A percentile compares a stretch with the other conserved stretches of the same genome.
phyloP scores from a whole-genome alignment of 768 basidiomycete genomes.

The Rhodocollybia butyracea region DNA sequence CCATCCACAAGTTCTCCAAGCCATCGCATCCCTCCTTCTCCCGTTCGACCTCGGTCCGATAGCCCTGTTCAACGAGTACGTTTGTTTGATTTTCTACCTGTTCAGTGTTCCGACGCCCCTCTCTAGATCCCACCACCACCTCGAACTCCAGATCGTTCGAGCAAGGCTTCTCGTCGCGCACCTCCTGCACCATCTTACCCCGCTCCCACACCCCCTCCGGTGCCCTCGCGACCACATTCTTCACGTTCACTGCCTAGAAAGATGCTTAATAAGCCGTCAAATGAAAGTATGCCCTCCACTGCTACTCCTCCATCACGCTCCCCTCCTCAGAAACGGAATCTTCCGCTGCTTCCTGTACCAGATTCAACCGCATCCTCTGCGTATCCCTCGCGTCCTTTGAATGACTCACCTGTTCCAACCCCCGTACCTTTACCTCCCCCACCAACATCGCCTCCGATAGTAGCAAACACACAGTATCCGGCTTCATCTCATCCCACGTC shows the following conservation, averaged over 20 bases:
- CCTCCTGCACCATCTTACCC: conserved; percentile 6
- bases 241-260: background rate
- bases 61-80: background rate
- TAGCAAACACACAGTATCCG: background rate
- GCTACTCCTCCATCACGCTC: background rate
- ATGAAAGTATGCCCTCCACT: background rate
- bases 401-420: background rate
- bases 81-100: background rate
- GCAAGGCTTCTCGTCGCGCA: background rate
- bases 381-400: background rate
- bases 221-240: background rate
- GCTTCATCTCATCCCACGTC: background rate
- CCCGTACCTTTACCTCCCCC: background rate
- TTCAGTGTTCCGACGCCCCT: background rate
- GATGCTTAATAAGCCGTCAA: background rate
- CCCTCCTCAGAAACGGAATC: background rate
- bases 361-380: background rate
- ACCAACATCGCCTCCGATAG: background rate
- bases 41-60: background rate
- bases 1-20: background rate
- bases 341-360: background rate
- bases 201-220: conserved; percentile 4
- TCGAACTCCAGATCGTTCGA: background rate
- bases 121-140: background rate
- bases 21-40: background rate